Base-by-base conservation (phyloP, 108 stramenopile genomes). In the Chaetoceros tenuissimus region DNA sequence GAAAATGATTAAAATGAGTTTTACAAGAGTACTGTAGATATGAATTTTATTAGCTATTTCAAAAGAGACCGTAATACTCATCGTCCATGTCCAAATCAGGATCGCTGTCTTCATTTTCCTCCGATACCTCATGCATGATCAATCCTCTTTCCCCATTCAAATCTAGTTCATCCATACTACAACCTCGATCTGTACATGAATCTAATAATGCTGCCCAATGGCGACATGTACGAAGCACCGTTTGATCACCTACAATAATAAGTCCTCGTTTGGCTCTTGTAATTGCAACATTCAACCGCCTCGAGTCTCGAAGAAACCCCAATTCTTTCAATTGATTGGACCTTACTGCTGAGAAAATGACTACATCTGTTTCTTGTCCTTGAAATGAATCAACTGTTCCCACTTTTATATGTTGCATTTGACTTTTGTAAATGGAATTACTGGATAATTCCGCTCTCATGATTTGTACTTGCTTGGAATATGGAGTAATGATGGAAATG, bases 261-360 rank as follows among this genome's bases (percentile, higher is more conserved):
- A 94, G 57, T 7, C 76, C 78, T n/a, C 72, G 78, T 50, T 61
- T 76, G 0, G 94, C 91, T 24, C 94, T 55, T 7, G 94, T 95
- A 28, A 95, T 64, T 1, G 91, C 94, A 2, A 95, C 94, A 60
- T 86, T 87, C 25, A 95, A 57, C 25, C 94, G 69, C 27, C 90
- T 58, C 24, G 62, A 34, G 55, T 95, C 94, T 2, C 84, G 61
- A 17, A 95, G 49, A 47, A 95, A 95, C 2, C 94, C 92, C 24
- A 95, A 49, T 26, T 80, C 79, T 28, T 70, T 62, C 17, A 77
- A 19, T 20, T 48, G 31, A 58, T 80, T 80, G 0, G 80, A 77
- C 19, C 87, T 65, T 3, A 78, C 79, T 2, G 76, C 71, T 2
- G 81, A 81, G 46, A 83, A 75, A 10, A 87, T 28, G 1, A 86